Percentiles rank a stretch among this genome's conserved stretches.
Evolutionary conservation across 2,329 filamentous ascomycete genomes (phyloP).

Genomic region (Rhynchosporium graminicola): DNA sequence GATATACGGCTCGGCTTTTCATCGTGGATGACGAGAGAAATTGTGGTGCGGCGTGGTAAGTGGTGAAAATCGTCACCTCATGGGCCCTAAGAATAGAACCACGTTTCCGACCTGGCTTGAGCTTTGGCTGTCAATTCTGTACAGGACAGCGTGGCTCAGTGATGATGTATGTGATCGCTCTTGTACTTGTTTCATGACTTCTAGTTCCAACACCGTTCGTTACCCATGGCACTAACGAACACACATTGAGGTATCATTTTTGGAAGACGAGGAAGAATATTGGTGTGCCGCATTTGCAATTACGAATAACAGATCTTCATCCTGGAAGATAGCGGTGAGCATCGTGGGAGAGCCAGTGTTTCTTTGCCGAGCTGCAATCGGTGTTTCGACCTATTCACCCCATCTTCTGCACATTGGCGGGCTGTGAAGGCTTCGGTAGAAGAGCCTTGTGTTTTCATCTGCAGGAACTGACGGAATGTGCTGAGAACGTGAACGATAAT

Average conservation of each 20-base stretch:
- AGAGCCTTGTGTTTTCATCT: not conserved
- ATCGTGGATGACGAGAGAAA: not conserved
- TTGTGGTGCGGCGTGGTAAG: constrained; percentile 1
- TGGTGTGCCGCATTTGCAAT: not conserved
- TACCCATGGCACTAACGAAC: not conserved
- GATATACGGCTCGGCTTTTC: not conserved
- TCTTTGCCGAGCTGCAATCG: not conserved
- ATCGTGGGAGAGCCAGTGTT: not conserved
- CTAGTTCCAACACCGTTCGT: not conserved
- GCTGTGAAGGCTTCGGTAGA: not conserved
- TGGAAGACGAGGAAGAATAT: not conserved
- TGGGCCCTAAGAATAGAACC: constrained; percentile 26
- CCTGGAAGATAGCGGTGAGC: constrained; percentile 9
- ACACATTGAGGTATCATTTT: not conserved
- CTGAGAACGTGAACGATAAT: constrained; percentile 1
- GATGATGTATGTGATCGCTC: not conserved
- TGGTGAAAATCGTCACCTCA: constrained; percentile 2
- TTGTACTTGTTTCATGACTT: constrained; percentile 21
- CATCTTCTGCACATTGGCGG: constrained; percentile 8
- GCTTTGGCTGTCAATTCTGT: constrained; percentile 3
- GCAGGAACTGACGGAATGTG: constrained; percentile 9
- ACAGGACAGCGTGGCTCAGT: not conserved
- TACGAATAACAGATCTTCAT: not conserved
- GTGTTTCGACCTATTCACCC: not conserved
- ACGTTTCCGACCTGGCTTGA: constrained; percentile 22